Evolutionary conservation across 2,329 filamentous ascomycete genomes (phyloP).

Genomic region (Neonectria ditissima): DNA sequence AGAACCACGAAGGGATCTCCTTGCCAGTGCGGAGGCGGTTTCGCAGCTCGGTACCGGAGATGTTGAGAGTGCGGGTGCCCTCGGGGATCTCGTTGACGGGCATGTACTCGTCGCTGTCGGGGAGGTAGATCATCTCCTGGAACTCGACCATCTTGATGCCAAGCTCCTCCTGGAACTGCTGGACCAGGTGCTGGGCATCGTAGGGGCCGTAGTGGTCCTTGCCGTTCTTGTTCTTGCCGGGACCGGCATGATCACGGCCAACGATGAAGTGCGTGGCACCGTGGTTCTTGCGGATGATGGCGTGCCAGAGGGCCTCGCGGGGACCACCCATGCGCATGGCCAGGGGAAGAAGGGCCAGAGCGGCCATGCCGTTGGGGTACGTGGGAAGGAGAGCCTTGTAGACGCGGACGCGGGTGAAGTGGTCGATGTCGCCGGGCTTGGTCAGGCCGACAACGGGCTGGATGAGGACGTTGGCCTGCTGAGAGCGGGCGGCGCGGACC

Average conservation of each 20-base stretch:
- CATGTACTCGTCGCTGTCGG: slow-evolving; percentile 95
- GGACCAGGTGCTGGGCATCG: slow-evolving; percentile 94
- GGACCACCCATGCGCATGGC: slow-evolving; percentile 99
- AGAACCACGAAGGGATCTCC: slow-evolving; percentile 99
- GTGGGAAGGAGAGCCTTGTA: slow-evolving; percentile 97
- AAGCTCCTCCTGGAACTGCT: slow-evolving; percentile 96
- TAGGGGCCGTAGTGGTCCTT: slow-evolving; percentile 98
- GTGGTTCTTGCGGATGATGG: slow-evolving; percentile 99
- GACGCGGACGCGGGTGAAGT: slow-evolving; percentile 98
- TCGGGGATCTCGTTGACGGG: slow-evolving; percentile 90
- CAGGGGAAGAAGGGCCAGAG: slow-evolving; percentile 91
- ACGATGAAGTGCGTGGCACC: slow-evolving; percentile 99
- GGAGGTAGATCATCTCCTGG: slow-evolving; percentile 99
- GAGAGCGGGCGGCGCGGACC: slow-evolving; percentile 92
- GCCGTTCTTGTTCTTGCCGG: slow-evolving; percentile 97
- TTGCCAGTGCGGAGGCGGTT: slow-evolving; percentile 89
- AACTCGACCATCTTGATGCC: slow-evolving; percentile 99
- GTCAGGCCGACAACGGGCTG: slow-evolving; percentile 98
- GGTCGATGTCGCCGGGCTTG: slow-evolving; percentile 99
- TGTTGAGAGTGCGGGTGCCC: slow-evolving; percentile 87
- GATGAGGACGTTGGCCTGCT: slow-evolving; percentile 98
- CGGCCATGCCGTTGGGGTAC: slow-evolving; percentile 99
- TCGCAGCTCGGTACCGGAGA: slow-evolving; percentile 91
- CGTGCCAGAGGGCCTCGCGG: slow-evolving; percentile 99
- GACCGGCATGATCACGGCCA: slow-evolving; percentile 96